Evolutionary conservation across 495 filamentous ascomycete species (phyloP).

Genomic region (Aspergillus haitiensis): DNA sequence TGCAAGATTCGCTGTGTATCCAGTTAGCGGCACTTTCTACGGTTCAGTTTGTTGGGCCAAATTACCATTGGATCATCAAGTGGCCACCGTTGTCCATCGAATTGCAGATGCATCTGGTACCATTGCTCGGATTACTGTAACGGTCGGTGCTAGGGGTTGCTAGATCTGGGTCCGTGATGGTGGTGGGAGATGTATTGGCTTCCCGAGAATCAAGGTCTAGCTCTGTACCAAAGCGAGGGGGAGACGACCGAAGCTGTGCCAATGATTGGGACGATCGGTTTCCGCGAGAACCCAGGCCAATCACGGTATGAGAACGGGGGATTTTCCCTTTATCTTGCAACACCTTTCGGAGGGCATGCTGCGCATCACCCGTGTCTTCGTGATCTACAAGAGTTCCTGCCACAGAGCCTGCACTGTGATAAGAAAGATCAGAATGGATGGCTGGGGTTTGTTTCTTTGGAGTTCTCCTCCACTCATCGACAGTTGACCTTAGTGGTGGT

Average conservation of each 20-base stretch:
- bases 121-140: slow-evolving; percentile 53
- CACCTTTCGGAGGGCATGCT: slow-evolving; percentile 70
- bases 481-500: slow-evolving; percentile 31
- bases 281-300: slow-evolving; percentile 30
- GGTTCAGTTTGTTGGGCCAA: slow-evolving; percentile 4
- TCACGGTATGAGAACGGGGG: slow-evolving; percentile 37
- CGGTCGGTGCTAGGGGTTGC: slow-evolving; percentile 65
- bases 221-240: slow-evolving; percentile 44
- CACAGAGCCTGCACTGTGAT: slow-evolving; percentile 43
- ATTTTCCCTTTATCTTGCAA: slow-evolving; percentile 61
- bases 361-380: slow-evolving; percentile 54
- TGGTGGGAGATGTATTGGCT: slow-evolving; percentile 62
- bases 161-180: slow-evolving; percentile 64
- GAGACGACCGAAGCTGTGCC: slow-evolving; percentile 45
- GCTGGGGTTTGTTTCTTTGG: slow-evolving; percentile 40
- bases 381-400: slow-evolving; percentile 56
- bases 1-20: slow-evolving; percentile 72
- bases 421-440: slow-evolving; percentile 37
- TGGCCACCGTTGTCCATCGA: slow-evolving; percentile 63
- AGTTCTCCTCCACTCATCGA: slow-evolving; percentile 40
- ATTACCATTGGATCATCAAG: slow-evolving; percentile 83
- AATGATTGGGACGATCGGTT: slow-evolving; percentile 38
- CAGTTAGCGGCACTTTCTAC: background rate
- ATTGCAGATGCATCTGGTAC: slow-evolving; percentile 74
- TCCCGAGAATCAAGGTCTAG: slow-evolving; percentile 41